Evolutionary conservation across 805 yeast genomes (phyloP), one percentile per base, ranked within the genome.

Genomic region (Candida ortonii): DNA sequence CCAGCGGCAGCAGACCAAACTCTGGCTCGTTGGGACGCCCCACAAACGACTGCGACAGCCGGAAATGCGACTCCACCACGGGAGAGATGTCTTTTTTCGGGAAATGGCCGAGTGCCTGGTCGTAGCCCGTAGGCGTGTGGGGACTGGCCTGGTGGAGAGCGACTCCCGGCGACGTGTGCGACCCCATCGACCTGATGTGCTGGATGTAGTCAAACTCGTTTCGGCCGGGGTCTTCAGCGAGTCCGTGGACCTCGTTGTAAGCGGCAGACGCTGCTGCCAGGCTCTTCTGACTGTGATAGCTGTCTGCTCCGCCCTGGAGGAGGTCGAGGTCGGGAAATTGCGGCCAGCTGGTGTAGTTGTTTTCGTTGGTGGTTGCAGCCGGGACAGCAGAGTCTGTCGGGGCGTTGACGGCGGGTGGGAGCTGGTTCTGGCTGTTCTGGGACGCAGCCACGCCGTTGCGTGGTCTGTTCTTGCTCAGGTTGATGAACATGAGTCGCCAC

Each of bases 401-500:
- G 11, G 27, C 18, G 10, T 15, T 24, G 9, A 28, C 19, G 30
- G 17, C 7, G 13, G 24, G 20, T n/a, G 3, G 21, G 21, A n/a
- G 21, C 22, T n/a, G n/a, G n/a, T n/a, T n/a, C n/a, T n/a, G n/a
- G n/a, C n/a, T n/a, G n/a, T n/a, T n/a, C n/a, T n/a, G n/a, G n/a
- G n/a, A n/a, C n/a, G n/a, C n/a, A n/a, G n/a, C n/a, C n/a, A n/a
- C n/a, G n/a, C n/a, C n/a, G n/a, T n/a, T n/a, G n/a, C 33, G n/a
- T 6, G 37, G 34, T 16, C 30, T 30, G 36, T 16, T 45, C 39
- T 30, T 48, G 34, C 41, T 43, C 22, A 54, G 34, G 39, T 62
- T 70, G 46, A 81, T 64, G 27, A 70, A 75, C 89, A 87, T 81
- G 76, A 87, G 71, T 39, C 96, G 65, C 96, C 96, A 87, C 7